phyloP scores from a whole-genome alignment of 768 basidiomycete genomes.

The Russula ochroleuca region DNA sequence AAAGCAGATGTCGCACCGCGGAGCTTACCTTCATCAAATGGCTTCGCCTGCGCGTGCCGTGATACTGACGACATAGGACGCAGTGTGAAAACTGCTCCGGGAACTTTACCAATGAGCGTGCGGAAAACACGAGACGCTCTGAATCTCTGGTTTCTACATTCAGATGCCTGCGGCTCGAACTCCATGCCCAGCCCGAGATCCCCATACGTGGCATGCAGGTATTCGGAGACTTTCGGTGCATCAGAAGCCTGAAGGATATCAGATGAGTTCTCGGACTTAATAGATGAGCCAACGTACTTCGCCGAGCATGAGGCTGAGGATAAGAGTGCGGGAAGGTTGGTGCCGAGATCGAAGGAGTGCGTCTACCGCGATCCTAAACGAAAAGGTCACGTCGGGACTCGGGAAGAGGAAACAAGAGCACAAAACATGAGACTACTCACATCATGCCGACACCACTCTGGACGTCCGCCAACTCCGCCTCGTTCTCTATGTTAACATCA shows the following conservation, averaged over 20 bases:
- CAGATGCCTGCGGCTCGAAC: background rate
- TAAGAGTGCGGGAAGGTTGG: conserved; percentile 8
- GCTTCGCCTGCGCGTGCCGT: background rate
- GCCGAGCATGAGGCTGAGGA: conserved; percentile 13
- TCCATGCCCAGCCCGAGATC: background rate
- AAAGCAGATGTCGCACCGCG: no score
- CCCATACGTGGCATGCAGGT: conserved; percentile 3
- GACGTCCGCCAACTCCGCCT: background rate
- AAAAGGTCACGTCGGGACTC: background rate
- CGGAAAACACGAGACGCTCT: background rate
- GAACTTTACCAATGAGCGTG: background rate
- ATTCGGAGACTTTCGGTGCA: background rate
- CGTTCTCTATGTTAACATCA: background rate
- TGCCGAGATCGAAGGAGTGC: conserved; percentile 3
- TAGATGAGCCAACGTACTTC: background rate
- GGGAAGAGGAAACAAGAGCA: background rate
- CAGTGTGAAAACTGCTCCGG: background rate
- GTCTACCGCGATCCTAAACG: conserved; percentile 6
- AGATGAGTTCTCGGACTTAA: background rate
- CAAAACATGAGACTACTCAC: background rate
- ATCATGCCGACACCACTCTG: conserved; percentile 8
- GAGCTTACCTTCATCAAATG: conserved; percentile 9
- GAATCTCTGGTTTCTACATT: background rate
- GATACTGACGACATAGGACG: background rate
- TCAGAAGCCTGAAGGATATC: conserved; percentile 1